These are phyloP conservation scores for Blepharisma undulans DNA, from an alignment of 169 alveolate species.

Conservation along the genomic window DNA sequence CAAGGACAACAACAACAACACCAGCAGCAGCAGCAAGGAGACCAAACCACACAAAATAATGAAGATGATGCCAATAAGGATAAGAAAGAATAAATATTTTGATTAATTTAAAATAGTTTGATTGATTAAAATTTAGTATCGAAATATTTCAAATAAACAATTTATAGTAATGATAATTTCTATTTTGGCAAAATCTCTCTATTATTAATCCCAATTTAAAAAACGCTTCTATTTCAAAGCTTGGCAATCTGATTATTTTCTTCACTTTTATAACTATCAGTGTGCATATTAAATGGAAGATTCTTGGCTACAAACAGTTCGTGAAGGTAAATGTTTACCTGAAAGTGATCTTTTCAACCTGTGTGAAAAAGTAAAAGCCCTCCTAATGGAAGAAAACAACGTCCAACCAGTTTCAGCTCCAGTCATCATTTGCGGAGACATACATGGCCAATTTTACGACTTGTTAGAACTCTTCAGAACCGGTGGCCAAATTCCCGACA, in stretches of 20 bases:
- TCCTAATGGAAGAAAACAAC: slow-evolving; percentile 83
- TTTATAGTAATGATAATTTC: not conserved
- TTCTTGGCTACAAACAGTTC: slow-evolving; percentile 58
- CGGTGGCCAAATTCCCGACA: slow-evolving; percentile 79
- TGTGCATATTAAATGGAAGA: slow-evolving; percentile 30
- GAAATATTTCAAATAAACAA: no score
- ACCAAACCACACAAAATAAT: not conserved
- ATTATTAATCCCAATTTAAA: not conserved
- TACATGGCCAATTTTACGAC: slow-evolving; percentile 86
- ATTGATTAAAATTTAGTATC: no score
- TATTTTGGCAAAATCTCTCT: not conserved
- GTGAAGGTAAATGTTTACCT: slow-evolving; percentile 69
- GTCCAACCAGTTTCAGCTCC: slow-evolving; percentile 86
- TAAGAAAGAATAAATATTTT: not conserved
- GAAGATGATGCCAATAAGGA: not conserved
- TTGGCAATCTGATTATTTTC: not conserved
- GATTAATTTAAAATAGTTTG: not conserved
- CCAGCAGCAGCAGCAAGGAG: not conserved
- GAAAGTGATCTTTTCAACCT: slow-evolving; percentile 80
- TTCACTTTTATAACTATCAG: not conserved
- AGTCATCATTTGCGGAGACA: slow-evolving; percentile 87
- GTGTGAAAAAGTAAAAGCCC: slow-evolving; percentile 80
- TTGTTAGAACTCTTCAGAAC: slow-evolving; percentile 73
- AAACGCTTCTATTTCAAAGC: not conserved
- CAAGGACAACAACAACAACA: slow-evolving; percentile 40